A percentile compares a stretch with the other conserved stretches of the same genome.
Evolutionary conservation across 2,329 filamentous ascomycete species (phyloP).

Genomic region (Penicillium sp.): DNA sequence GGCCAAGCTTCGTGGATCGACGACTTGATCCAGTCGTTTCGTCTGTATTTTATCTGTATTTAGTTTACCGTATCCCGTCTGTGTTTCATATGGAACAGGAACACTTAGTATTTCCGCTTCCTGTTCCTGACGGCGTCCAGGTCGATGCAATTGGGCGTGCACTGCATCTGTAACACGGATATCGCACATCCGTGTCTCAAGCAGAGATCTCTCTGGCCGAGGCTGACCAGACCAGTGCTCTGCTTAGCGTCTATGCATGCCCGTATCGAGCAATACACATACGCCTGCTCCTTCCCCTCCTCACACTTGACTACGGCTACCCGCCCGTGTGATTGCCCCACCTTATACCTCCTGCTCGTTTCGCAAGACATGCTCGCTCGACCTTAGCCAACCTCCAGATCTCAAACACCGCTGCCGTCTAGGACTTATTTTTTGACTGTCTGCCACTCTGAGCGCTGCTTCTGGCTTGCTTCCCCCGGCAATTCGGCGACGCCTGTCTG

Average conservation of each 20-base stretch:
- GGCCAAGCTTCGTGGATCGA: slow-evolving; percentile 10
- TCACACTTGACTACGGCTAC: not conserved
- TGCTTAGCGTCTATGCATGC: not conserved
- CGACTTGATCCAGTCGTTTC: not conserved
- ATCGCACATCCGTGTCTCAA: not conserved
- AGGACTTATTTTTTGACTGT: not conserved
- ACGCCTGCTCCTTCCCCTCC: slow-evolving; percentile 2
- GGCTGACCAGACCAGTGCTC: no score
- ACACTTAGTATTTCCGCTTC: no score
- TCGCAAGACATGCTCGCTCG: slow-evolving; percentile 1
- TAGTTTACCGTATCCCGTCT: not conserved
- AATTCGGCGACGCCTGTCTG: not conserved
- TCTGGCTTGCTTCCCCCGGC: not conserved
- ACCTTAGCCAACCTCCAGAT: not conserved
- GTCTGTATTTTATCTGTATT: not conserved
- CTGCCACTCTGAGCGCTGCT: not conserved
- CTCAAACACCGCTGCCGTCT: not conserved
- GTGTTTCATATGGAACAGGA: not conserved
- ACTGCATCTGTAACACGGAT: not conserved
- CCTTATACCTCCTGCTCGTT: slow-evolving; percentile 12
- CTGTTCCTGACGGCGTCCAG: no score
- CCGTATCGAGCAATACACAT: not conserved
- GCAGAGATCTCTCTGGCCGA: no score
- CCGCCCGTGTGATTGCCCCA: slow-evolving; percentile 14
- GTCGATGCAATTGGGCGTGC: no score